phyloP scores from a whole-genome alignment of 495 filamentous ascomycete species.

The Pyrenula massariospora region DNA sequence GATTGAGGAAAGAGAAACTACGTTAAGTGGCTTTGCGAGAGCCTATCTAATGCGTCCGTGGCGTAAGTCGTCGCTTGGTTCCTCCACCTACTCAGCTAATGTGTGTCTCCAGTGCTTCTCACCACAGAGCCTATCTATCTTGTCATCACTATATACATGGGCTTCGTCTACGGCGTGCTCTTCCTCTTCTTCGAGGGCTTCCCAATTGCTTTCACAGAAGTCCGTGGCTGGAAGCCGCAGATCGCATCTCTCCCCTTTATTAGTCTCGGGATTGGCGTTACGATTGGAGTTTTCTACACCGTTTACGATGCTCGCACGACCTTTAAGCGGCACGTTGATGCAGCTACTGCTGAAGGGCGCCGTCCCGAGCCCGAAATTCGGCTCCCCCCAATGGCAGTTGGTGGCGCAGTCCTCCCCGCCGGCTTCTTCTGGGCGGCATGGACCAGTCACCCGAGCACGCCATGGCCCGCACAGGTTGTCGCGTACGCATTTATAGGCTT shows the following conservation, averaged over 20 bases:
- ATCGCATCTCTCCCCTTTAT: conserved; percentile 40
- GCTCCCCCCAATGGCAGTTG: conserved; percentile 45
- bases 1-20: conserved; percentile 32
- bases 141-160: no score
- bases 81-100: no score
- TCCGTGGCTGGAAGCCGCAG: conserved; percentile 32
- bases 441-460: conserved; percentile 32
- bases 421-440: conserved; percentile 57
- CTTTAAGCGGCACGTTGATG: conserved; percentile 35
- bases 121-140: no score
- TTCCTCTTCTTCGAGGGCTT: conserved; percentile 43
- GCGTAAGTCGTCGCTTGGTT: no score
- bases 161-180: no score
- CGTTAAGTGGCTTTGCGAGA: conserved; percentile 18
- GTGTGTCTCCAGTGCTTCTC: no score
- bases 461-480: conserved; percentile 38
- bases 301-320: conserved; percentile 41
- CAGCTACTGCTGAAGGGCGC: no score
- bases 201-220: conserved; percentile 35
- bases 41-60: conserved; percentile 23
- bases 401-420: conserved; percentile 39
- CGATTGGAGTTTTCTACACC: conserved; percentile 34
- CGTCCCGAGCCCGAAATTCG: conserved; percentile 44
- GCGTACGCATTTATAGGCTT: conserved; percentile 38
- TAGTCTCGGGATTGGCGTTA: conserved; percentile 35